Conservation (phyloP, 1,139 yeast species). For the Kodamaea anthophila region DNA sequence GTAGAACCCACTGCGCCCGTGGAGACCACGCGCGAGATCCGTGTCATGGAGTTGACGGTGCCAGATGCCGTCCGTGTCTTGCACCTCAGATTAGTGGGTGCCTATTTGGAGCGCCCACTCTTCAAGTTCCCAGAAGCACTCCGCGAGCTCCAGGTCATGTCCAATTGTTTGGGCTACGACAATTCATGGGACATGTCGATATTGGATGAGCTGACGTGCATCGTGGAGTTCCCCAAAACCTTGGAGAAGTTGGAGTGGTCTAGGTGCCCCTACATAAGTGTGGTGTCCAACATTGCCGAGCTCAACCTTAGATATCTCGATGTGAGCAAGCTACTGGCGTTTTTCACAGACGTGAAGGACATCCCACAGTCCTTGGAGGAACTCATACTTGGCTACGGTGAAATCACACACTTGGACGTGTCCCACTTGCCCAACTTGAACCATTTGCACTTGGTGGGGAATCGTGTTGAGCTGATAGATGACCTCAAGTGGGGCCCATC, state of each 20-base stretch:
- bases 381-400: not conserved
- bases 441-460: not conserved
- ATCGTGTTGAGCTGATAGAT: not conserved
- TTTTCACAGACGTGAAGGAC: not conserved
- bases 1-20: not conserved
- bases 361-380: not conserved
- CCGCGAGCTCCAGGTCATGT: not conserved
- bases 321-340: not conserved
- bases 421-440: not conserved
- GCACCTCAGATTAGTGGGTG: not conserved
- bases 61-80: not conserved
- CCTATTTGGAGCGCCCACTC: conserved; percentile 6
- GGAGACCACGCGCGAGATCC: not conserved
- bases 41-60: not conserved
- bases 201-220: not conserved
- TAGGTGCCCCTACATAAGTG: not conserved
- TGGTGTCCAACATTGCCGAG: not conserved
- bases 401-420: not conserved
- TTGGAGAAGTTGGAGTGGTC: not conserved
- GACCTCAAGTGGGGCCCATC: not conserved
- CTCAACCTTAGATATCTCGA: not conserved
- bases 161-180: not conserved
- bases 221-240: not conserved
- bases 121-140: conserved; percentile 3
- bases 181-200: not conserved